Base-by-base conservation (phyloP, 2,329 filamentous ascomycete genomes). In the Salinomyces thailandicus region DNA sequence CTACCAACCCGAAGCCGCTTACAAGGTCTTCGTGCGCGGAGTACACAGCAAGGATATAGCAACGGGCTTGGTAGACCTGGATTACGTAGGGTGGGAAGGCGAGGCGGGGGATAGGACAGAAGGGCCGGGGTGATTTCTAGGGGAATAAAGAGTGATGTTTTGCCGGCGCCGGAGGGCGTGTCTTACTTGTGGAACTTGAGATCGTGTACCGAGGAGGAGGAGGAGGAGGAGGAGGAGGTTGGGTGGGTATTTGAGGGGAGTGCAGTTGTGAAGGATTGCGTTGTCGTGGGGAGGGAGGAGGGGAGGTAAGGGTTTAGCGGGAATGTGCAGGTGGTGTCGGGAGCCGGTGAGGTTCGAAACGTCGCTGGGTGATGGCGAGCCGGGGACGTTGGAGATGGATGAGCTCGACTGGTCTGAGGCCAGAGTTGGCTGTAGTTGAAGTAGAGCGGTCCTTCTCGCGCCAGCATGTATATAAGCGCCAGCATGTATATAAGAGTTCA, bases 1-100 rank as follows among this genome's bases (percentile, higher is more conserved):
- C 9, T 62, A 61, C 33, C 60, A 62, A 36, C 58, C 58, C 11
- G 54, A 62, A 40, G 55, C 54, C 4, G 53, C 58, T n/a, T 62
- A 57, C 31, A 39, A 49, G 13, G 57, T 63, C 22, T 62, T 62
- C 48, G 56, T 53, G 50, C 55, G 60, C 2, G 50, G 50, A 2
- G 30, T 62, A 18, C 51, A 46, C n/a, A 49, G 53, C 24, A 41
- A 29, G 7, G 58, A 62, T 38, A 54, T 62, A 24, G 52, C 60
- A 3, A 60, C 58, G 5, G 60, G 60, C 15, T 38, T 27, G 3
- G 16, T 45, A 2, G 30, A 37, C 18, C 15, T 33, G 28, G 28
- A 27, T 9, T 18, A 17, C 17, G 30, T 35, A 12, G 36, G 31
- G 5, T 5, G 22, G 12, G 18, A 29, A 14, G 32, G 37, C n/a